Conservation (phyloP, 148 eudicot genomes). For the Chenopodium suecicum region DNA sequence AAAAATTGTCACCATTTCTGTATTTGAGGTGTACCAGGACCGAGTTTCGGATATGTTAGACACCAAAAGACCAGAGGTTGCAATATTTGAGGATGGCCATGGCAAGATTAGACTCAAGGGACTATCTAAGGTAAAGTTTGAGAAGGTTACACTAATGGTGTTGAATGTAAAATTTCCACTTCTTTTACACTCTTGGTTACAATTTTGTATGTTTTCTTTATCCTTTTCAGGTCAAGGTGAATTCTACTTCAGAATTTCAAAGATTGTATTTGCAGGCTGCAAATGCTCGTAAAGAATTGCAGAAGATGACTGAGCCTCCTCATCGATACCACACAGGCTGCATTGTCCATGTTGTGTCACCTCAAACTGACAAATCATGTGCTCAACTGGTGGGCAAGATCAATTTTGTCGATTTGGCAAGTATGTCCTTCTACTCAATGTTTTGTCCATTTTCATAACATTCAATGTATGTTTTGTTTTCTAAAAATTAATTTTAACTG, state of each 20-base stretch:
- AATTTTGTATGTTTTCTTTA: not conserved
- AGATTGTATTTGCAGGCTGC: slow-evolving; percentile 37
- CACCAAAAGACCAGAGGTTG: slow-evolving; percentile 52
- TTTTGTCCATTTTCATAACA: not conserved
- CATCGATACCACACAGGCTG: slow-evolving; percentile 70
- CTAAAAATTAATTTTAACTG: not conserved
- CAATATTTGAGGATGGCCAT: slow-evolving; percentile 63
- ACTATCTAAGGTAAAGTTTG: slow-evolving; percentile 59
- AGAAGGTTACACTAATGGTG: not conserved
- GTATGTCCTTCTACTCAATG: slow-evolving; percentile 33
- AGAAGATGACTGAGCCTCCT: slow-evolving; percentile 41
- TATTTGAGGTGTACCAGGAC: slow-evolving; percentile 72
- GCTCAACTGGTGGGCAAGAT: slow-evolving; percentile 58
- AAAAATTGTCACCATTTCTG: slow-evolving; percentile 51
- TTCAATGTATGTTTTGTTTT: not conserved
- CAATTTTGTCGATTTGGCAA: slow-evolving; percentile 87
- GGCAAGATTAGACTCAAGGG: slow-evolving; percentile 81
- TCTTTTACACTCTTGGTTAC: not conserved
- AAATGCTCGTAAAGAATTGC: slow-evolving; percentile 29
- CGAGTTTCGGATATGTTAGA: slow-evolving; percentile 68
- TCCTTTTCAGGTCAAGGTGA: slow-evolving; percentile 49
- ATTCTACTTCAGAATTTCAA: slow-evolving; percentile 55
- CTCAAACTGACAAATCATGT: slow-evolving; percentile 37
- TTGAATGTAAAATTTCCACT: not conserved
- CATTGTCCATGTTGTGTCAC: slow-evolving; percentile 49